Evolutionary conservation across 805 yeast genomes (phyloP).

Genomic region (Teunomyces stri): DNA sequence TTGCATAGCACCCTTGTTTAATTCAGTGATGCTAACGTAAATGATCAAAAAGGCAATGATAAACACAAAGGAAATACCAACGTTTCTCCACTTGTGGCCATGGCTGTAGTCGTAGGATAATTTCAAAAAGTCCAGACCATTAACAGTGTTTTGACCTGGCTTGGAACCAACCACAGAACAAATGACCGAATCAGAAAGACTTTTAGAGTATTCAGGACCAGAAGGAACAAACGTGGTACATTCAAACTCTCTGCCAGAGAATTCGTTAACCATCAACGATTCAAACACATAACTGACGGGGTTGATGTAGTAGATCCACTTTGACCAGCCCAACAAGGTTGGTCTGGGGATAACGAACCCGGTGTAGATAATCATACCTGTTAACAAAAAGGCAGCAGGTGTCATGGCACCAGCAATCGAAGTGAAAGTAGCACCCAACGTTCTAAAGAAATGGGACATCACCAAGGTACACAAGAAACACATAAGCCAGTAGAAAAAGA

Average conservation of each 20-base stretch:
- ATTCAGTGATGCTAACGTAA: slow-evolving; percentile 34
- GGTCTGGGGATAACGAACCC: slow-evolving; percentile 62
- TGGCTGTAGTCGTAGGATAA: slow-evolving; percentile 50
- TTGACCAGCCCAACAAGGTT: slow-evolving; percentile 68
- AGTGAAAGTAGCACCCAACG: slow-evolving; percentile 23
- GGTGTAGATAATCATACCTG: slow-evolving; percentile 51
- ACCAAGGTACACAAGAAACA: slow-evolving; percentile 18
- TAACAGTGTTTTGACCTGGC: slow-evolving; percentile 51
- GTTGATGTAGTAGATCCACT: slow-evolving; percentile 60
- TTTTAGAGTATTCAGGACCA: slow-evolving; percentile 51
- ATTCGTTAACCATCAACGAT: slow-evolving; percentile 62
- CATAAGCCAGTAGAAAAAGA: slow-evolving; percentile 38
- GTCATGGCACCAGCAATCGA: slow-evolving; percentile 26
- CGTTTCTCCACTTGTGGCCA: slow-evolving; percentile 75
- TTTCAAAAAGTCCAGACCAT: slow-evolving; percentile 58
- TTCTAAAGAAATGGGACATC: slow-evolving; percentile 24
- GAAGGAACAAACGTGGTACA: slow-evolving; percentile 61
- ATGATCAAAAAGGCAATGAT: slow-evolving; percentile 39
- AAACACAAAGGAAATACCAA: slow-evolving; percentile 63
- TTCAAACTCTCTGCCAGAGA: slow-evolving; percentile 51
- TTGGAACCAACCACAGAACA: slow-evolving; percentile 62
- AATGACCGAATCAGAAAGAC: slow-evolving; percentile 38
- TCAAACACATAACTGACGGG: slow-evolving; percentile 63
- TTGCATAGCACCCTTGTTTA: slow-evolving; percentile 48
- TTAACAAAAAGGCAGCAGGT: slow-evolving; percentile 20